phyloP scores from a whole-genome alignment of 192 early-diverging fungal species.

The Coemansia sp. region DNA sequence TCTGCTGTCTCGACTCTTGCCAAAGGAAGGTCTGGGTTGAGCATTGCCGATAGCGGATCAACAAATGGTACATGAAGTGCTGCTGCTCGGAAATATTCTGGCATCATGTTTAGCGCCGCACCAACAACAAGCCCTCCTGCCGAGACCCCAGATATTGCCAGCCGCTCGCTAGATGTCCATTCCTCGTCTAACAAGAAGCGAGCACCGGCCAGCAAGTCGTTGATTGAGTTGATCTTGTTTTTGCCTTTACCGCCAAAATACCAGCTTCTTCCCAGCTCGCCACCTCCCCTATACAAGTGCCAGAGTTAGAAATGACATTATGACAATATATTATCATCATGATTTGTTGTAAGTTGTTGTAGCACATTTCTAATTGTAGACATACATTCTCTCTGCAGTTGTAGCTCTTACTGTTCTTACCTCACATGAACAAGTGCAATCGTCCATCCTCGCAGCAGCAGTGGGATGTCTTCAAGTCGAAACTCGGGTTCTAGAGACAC shows the following conservation, averaged over 20 bases:
- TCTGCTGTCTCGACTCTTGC: constrained; percentile 73
- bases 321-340: not conserved
- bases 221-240: constrained; percentile 72
- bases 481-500: constrained; percentile 75
- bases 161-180: constrained; percentile 53
- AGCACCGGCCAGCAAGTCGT: constrained; percentile 69
- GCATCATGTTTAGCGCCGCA: constrained; percentile 61
- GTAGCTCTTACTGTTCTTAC: constrained; percentile 27
- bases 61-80: constrained; percentile 81
- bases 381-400: too few relatives aligned
- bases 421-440: constrained; percentile 79
- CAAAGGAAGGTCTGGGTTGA: constrained; percentile 67
- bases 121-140: constrained; percentile 81
- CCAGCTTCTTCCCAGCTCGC: constrained; percentile 76
- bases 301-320: not conserved
- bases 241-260: constrained; percentile 71
- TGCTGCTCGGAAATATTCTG: constrained; percentile 74
- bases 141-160: constrained; percentile 71
- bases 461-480: constrained; percentile 69
- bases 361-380: too few relatives aligned
- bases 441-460: constrained; percentile 78
- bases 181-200: constrained; percentile 63
- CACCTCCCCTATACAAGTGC: constrained; percentile 62
- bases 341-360: too few relatives aligned
- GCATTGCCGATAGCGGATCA: constrained; percentile 85